Conservation (phyloP, 768 basidiomycete species). For the Multifurca ochricompacta region DNA sequence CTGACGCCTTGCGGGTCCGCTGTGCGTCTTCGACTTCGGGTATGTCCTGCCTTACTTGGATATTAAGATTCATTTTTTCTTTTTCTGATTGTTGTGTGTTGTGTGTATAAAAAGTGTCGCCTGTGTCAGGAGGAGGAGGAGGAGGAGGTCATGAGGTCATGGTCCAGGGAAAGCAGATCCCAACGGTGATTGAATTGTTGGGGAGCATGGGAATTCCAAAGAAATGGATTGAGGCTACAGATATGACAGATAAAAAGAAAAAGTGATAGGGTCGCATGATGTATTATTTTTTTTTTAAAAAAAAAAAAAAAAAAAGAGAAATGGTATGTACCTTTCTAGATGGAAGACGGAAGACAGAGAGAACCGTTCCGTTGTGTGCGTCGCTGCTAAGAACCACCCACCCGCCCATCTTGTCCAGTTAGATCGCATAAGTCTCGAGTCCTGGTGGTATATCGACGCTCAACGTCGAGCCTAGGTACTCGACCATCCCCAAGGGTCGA, state of each 20-base stretch:
- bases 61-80: neutral
- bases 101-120: conserved; percentile 40
- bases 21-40: conserved; percentile 80
- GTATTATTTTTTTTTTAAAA: neutral
- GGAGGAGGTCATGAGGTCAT: conserved; percentile 63
- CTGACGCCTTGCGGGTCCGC: conserved; percentile 64
- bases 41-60: conserved; percentile 28
- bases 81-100: neutral
- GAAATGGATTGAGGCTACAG: conserved; percentile 63
- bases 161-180: conserved; percentile 79
- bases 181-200: conserved; percentile 59
- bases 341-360: too few species aligned
- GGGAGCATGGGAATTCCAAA: conserved; percentile 67
- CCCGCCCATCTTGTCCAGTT: too few species aligned
- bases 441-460: conserved; percentile 13
- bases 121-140: conserved; percentile 45
- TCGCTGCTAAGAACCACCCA: too few species aligned
- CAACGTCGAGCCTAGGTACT: conserved; percentile 26
- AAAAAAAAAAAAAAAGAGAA: neutral
- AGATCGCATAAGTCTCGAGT: conserved; percentile 1
- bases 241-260: conserved; percentile 40
- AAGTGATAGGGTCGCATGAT: neutral
- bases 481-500: conserved; percentile 39
- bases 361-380: too few species aligned
- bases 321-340: too few species aligned